These are phyloP conservation scores for Aspergillus awamori DNA, from an alignment of 2,329 filamentous ascomycete genomes.

Conservation along the genomic window DNA sequence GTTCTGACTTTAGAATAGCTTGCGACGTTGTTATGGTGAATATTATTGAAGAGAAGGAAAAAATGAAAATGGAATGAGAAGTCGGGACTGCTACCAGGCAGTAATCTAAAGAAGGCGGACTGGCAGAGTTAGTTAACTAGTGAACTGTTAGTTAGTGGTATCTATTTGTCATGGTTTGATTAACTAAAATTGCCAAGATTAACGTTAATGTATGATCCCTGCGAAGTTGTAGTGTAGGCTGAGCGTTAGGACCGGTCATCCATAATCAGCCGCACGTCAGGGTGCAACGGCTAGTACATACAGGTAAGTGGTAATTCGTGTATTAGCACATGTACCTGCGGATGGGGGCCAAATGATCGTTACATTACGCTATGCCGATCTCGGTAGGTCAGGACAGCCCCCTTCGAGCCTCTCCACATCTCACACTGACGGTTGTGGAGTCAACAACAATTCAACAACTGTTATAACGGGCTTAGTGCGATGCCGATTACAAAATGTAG, in stretches of 20 bases:
- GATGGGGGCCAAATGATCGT: not conserved
- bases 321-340: not conserved
- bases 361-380: not conserved
- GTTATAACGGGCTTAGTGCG: not conserved
- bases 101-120: conserved; percentile 2
- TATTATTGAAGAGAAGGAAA: not conserved
- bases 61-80: not conserved
- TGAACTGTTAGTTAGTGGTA: not conserved
- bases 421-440: conserved; percentile 1
- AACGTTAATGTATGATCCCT: not conserved
- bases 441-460: not conserved
- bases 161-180: not conserved
- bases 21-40: not conserved
- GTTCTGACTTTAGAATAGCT: not conserved
- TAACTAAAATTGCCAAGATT: not conserved
- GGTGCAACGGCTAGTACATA: not conserved
- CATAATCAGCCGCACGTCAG: not conserved
- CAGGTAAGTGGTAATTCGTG: not conserved
- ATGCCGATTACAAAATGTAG: not conserved
- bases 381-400: not conserved
- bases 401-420: not conserved
- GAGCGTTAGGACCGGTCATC: not conserved
- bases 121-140: not conserved
- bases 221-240: not conserved
- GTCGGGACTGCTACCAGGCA: conserved; percentile 5